These are phyloP conservation scores for Candida labiduridarum DNA, from an alignment of 1,139 yeast species.

Conservation along the genomic window DNA sequence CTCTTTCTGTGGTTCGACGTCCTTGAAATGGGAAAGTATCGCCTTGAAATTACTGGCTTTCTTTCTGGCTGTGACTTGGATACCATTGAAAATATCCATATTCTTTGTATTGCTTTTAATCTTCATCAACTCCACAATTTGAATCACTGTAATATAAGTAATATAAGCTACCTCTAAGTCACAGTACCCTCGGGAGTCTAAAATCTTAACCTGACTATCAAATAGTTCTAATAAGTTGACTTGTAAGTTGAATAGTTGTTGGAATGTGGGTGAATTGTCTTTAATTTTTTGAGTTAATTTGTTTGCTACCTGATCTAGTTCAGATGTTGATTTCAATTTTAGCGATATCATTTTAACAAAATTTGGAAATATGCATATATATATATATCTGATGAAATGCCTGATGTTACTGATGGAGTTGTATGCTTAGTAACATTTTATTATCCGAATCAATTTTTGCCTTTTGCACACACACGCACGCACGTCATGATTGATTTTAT, in stretches of 20 bases:
- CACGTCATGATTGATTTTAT: not conserved
- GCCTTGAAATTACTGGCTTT: conserved; percentile 17
- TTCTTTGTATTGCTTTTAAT: conserved; percentile 18
- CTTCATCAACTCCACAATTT: conserved; percentile 11
- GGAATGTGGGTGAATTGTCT: conserved; percentile 3
- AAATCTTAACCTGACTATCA: conserved; percentile 32
- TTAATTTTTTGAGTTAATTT: conserved; percentile 7
- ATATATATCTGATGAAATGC: not conserved
- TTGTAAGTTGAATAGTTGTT: conserved; percentile 18
- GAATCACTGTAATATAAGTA: conserved; percentile 22
- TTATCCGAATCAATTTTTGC: not conserved
- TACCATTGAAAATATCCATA: conserved; percentile 22
- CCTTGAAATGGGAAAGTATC: conserved; percentile 8
- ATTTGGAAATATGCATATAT: too few relatives aligned
- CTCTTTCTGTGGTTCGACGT: not conserved
- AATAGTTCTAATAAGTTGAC: conserved; percentile 39
- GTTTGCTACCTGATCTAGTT: conserved; percentile 4
- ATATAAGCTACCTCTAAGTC: conserved; percentile 43
- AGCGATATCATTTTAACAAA: not conserved
- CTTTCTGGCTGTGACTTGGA: conserved; percentile 26
- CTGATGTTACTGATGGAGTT: not conserved
- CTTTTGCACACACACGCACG: not conserved
- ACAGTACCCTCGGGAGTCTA: conserved; percentile 33
- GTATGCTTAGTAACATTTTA: not conserved
- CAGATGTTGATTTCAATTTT: not conserved